A percentile compares a stretch with the other conserved stretches of the same genome.
Conservation (phyloP, 148 eudicot genomes). For the Dianthus caryophyllus region DNA sequence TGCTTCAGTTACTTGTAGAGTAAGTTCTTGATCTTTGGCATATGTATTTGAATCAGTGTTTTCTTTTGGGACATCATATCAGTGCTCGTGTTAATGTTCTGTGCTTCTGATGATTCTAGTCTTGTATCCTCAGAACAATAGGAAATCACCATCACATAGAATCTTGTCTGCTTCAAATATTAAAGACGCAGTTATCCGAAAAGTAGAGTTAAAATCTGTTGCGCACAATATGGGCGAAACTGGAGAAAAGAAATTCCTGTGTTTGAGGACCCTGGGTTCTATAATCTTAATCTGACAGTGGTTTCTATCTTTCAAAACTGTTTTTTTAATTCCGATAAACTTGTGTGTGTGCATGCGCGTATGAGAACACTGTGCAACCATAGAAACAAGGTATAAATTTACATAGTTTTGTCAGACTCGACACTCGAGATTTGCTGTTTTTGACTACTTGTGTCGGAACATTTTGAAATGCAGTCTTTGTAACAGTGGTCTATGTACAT, state of each 20-base stretch:
- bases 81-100: neutral
- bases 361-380: too few species aligned
- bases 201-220: too few species aligned
- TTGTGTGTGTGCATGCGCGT: too few species aligned
- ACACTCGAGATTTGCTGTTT: too few species aligned
- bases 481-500: neutral
- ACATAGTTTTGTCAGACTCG: too few species aligned
- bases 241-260: too few species aligned
- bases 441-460: neutral
- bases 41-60: neutral
- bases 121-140: neutral
- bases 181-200: too few species aligned
- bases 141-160: neutral
- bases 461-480: neutral
- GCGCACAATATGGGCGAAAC: too few species aligned
- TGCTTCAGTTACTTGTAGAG: slow-evolving; percentile 59
- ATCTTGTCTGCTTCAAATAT: neutral
- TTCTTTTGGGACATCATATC: neutral
- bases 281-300: too few species aligned
- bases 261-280: too few species aligned
- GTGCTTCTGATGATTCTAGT: neutral
- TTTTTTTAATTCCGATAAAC: neutral
- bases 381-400: too few species aligned
- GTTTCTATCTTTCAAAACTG: neutral
- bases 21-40: slow-evolving; percentile 24